phyloP scores from a whole-genome alignment of 2,329 filamentous ascomycete species.

The Pestalotiopsis sp. region DNA sequence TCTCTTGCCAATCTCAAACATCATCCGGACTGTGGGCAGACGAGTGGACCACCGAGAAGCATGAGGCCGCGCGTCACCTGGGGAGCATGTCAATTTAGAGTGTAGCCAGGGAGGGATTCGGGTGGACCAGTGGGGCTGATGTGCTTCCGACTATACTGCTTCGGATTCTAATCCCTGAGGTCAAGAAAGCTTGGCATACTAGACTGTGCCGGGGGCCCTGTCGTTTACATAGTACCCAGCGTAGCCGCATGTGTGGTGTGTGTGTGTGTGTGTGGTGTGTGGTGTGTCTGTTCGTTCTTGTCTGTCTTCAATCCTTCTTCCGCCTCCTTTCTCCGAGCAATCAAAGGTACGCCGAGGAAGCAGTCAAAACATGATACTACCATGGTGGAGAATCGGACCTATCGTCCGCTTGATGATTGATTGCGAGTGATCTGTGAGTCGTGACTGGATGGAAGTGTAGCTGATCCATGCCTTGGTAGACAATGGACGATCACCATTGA shows the following conservation, averaged over 20 bases:
- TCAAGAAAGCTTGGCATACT: constrained; percentile 3
- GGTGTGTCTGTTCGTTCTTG: not conserved
- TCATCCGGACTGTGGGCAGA: not conserved
- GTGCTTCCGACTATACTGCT: constrained; percentile 1
- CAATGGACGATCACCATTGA: not conserved
- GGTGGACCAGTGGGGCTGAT: constrained; percentile 4
- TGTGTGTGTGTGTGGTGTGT: not conserved
- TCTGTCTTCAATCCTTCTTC: not conserved
- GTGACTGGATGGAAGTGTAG: not conserved
- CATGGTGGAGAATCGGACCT: not conserved
- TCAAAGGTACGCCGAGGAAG: not conserved
- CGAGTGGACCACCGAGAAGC: not conserved
- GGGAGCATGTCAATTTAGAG: constrained; percentile 1
- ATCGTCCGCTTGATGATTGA: not conserved
- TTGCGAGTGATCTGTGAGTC: not conserved
- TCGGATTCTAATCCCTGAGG: not conserved
- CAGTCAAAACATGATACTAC: not conserved
- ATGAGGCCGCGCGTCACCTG: not conserved
- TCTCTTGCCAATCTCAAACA: not conserved
- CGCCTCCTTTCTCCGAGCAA: not conserved
- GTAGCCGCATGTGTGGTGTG: not conserved
- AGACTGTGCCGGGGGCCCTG: not conserved
- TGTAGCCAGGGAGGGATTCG: not conserved
- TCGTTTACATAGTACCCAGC: not conserved
- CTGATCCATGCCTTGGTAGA: not conserved